These are phyloP conservation scores for Verticillium alfalfae DNA, from an alignment of 2,329 filamentous ascomycete genomes.

Conservation along the genomic window DNA sequence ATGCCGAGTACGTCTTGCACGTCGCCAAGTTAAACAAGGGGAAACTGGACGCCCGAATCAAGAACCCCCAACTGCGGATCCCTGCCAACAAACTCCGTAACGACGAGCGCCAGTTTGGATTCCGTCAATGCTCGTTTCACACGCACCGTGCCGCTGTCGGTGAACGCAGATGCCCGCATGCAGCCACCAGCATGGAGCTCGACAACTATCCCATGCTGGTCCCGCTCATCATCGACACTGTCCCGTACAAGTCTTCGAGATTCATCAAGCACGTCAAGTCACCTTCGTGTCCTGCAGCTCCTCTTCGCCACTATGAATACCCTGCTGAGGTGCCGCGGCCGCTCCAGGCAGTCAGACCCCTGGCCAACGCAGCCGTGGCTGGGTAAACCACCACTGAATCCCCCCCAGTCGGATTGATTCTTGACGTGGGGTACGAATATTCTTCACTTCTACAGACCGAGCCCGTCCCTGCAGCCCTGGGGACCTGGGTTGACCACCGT, in stretches of 20 bases:
- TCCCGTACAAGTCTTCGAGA: background rate
- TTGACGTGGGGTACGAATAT: background rate
- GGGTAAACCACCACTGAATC: background rate
- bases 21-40: constrained; percentile 45
- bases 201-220: constrained; percentile 13
- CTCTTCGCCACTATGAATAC: background rate
- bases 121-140: constrained; percentile 56
- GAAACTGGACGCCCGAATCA: constrained; percentile 46
- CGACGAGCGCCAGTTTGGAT: constrained; percentile 55
- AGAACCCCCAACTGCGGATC: constrained; percentile 56
- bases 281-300: constrained; percentile 1
- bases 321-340: background rate
- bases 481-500: background rate
- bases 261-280: constrained; percentile 1
- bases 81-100: constrained; percentile 49
- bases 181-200: constrained; percentile 7
- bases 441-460: background rate
- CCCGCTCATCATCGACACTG: constrained; percentile 10
- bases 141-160: constrained; percentile 50
- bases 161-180: constrained; percentile 47
- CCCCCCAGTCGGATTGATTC: background rate
- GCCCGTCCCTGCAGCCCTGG: background rate
- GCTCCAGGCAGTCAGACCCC: background rate
- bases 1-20: constrained; percentile 45
- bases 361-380: background rate